Evolutionary conservation across 345 rosid genomes (phyloP), one percentile per base, ranked within the genome.

Genomic region (Syzygium jambos): DNA sequence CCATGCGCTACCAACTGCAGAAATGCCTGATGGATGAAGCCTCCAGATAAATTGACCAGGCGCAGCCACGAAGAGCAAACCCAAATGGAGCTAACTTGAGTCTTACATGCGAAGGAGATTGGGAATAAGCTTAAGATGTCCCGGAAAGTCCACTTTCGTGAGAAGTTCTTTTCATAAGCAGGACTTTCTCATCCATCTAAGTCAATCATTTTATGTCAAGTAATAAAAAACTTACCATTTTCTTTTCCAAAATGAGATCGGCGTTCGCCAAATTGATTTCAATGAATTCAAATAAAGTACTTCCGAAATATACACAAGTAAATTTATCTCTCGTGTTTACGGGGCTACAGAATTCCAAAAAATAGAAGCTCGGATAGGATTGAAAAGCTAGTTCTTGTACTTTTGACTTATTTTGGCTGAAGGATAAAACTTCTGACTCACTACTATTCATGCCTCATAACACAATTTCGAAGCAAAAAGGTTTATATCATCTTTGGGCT

Each of bases 111-210:
- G 1, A 65, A 65, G 21, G 78, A 34, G 23, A 17, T 5, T 12
- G 5, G 3, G 23, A 30, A 17, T 16, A 38, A 73, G 14, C 46
- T 17, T 68, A 17, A 2, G 1, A 30, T 63, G 6, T 30, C 6
- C 16, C 5, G 21, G 0, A 27, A 25, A 11, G 0, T 59, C 6
- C 21, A 68, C 38, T 38, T 38, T 19, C 1, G 0, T 38, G 0
- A 0, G 0, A 34, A 73, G 27, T 38, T 38, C 0, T 73, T 0
- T 9, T 17, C 6, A 34, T 73, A 19, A 9, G 0, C 9, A 10
- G 2, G 0, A 0, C 1, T 0, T 19, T 38, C 12, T 0, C 6
- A 19, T 73, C 49, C 8, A 73, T 38, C 8, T 27, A 38, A 9
- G 0, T 73, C 15, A 73, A 38, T 38, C 49, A 10, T 38, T 73